Evolutionary conservation across 2,329 filamentous ascomycete species (phyloP).

Genomic region (Cryphonectria radicalis): DNA sequence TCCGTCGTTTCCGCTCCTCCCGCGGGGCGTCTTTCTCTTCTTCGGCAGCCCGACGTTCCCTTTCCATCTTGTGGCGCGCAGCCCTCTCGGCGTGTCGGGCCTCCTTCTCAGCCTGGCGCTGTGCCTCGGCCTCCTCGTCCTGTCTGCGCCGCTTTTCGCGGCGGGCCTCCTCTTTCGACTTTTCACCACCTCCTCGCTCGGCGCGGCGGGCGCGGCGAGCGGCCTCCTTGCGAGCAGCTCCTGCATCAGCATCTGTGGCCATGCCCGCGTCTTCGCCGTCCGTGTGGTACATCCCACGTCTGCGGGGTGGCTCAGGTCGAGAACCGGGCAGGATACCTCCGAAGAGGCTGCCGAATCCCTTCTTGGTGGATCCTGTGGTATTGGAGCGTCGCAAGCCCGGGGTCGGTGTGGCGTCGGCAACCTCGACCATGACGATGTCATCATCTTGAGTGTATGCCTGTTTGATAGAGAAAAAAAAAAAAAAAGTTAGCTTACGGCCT

Average conservation of each 20-base stretch:
- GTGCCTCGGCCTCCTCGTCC: conserved; percentile 61
- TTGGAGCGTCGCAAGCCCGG: conserved; percentile 61
- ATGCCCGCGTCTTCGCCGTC: conserved; percentile 59
- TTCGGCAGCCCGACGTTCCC: conserved; percentile 53
- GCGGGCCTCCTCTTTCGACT: conserved; percentile 59
- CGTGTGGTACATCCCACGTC: conserved; percentile 53
- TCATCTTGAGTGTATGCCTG: conserved; percentile 69
- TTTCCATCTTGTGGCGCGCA: conserved; percentile 52
- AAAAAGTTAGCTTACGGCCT: conserved; percentile 41
- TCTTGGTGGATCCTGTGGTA: conserved; percentile 59
- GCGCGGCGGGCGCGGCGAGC: conserved; percentile 64
- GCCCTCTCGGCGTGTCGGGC: conserved; percentile 59
- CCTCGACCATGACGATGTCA: conserved; percentile 63
- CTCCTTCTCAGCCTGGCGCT: conserved; percentile 61
- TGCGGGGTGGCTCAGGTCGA: conserved; percentile 52
- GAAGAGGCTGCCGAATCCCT: conserved; percentile 65
- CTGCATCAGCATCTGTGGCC: conserved; percentile 60
- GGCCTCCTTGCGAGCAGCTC: conserved; percentile 65
- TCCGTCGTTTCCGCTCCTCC: conserved; percentile 45
- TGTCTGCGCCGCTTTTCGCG: conserved; percentile 59
- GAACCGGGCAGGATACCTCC: conserved; percentile 58
- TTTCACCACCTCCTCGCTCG: conserved; percentile 49
- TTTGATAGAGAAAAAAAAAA: conserved; percentile 43
- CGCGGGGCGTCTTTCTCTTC: conserved; percentile 44
- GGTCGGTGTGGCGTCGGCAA: conserved; percentile 51